Base-by-base conservation (phyloP, 805 yeast species). In the Priceomyces fermenticarens region DNA sequence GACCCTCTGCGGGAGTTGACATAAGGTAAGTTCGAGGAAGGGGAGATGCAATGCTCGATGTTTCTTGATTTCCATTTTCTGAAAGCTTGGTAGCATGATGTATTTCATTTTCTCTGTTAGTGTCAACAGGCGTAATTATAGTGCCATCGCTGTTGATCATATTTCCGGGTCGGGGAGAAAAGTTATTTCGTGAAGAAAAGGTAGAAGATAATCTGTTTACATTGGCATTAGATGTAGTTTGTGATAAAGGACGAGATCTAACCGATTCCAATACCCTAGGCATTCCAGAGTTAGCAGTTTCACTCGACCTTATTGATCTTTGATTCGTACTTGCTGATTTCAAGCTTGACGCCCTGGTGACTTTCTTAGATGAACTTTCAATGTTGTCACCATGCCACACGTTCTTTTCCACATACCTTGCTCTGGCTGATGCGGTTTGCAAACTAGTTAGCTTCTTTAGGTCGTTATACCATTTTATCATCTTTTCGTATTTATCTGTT, bases 401-500 rank as follows among this genome's bases (percentile, higher is more conserved):
- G 13, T 48, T 56, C 46, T 63, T 65, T 36, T 48, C 48, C 41
- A 67, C 48, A 40, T 49, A 67, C 36, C 73, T 65, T 1, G 83
- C 73, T 54, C 87, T 72, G 10, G 83, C 73, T 20, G 73, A 64
- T 2, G 88, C 80, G n/a, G 77, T 76, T 14, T 82, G 69, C 43
- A 85, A 69, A 11, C 73, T 63, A 2, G 93, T 84, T 51, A 89
- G 70, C 35, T 70, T 71, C 57, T 82, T 81, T 49, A 91, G 72
- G 55, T 86, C 95, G 49, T 78, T 78, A 62, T 78, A 87, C 99
- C 99, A 91, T 30, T 72, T 75, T 59, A 83, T 79, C 91, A 89
- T 87, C 26, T 75, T 62, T 32, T 82, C 85, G 53, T 85, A 85
- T 36, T 85, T 77, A 54, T 86, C 93, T n/a, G 95, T 83, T 49